Evolutionary conservation across 2,329 filamentous ascomycete species (phyloP), one percentile per base, ranked within the genome.

Genomic region (Dothideomycetes sp.): DNA sequence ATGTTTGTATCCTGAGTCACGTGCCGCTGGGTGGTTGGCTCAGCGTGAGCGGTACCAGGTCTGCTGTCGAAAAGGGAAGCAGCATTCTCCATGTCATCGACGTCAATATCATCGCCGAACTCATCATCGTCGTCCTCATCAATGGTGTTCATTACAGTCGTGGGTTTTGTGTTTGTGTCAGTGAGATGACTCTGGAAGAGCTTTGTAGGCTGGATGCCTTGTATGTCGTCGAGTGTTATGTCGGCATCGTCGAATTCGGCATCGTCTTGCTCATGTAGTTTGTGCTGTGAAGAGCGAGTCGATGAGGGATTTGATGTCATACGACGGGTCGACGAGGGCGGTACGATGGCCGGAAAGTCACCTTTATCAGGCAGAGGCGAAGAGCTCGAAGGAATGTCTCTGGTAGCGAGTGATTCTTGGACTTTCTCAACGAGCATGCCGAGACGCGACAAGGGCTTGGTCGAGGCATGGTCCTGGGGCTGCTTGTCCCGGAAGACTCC

Each of bases 51-150:
- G n/a, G 37, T 40, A 3, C 37, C 37, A 12, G 38, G 31, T 30
- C 39, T 43, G 22, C 27, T 44, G 20, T 45, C 46, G 23, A 44
- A 38, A 12, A 46, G 40, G 9, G 46, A 36, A 13, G 46, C 45
- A 5, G 41, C 43, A 15, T 74, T 67, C 47, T 78, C 71, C 36
- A 80, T 56, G 51, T 76, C 73, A 44, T 73, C 76, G 4, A 73
- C 49, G 40, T 69, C 65, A 35, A 68, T 63, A 24, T 67, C 67
- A 38, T 66, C 61, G 5, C 53, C 66, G 51, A 70, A 70, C 23
- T 70, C 67, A 38, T 67, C 67, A 41, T 67, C 61, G 5, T 51
- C 66, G 51, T 69, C 69, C 24, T 70, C 67, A 39, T 50, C 33
- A 17, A 50, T 45, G n/a, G 35, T 37, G 25, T 28, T 33, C 28